phyloP scores from a whole-genome alignment of 2,329 filamentous ascomycete genomes.

The Monosporascus sp. region DNA sequence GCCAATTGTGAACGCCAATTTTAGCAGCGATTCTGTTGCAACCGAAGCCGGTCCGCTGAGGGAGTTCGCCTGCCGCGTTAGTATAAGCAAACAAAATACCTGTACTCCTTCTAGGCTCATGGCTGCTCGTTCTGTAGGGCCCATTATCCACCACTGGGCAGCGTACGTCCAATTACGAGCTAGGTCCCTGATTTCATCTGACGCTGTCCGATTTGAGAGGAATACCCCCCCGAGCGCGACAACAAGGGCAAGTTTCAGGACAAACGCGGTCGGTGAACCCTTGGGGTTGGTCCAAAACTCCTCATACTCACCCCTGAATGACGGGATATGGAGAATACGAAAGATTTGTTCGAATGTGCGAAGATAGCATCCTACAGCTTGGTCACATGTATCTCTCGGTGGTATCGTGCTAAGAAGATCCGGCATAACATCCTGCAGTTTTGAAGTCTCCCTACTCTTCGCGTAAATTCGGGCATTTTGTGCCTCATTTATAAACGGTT shows the following conservation, averaged over 20 bases:
- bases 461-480: constrained; percentile 6
- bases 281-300: constrained; percentile 9
- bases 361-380: constrained; percentile 16
- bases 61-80: constrained; percentile 18
- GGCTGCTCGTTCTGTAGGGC: constrained; percentile 17
- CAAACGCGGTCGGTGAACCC: constrained; percentile 1
- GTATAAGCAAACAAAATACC: constrained; percentile 18
- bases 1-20: constrained; percentile 25
- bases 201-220: constrained; percentile 8
- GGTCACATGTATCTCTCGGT: constrained; percentile 10
- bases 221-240: constrained; percentile 20
- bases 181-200: constrained; percentile 13
- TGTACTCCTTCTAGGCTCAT: constrained; percentile 22
- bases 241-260: constrained; percentile 20
- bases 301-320: constrained; percentile 17
- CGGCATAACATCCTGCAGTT: constrained; percentile 11
- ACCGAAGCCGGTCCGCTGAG: constrained; percentile 21
- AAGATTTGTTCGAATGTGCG: constrained; percentile 19
- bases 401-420: constrained; percentile 12
- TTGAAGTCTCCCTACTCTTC: constrained; percentile 7
- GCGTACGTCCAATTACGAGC: constrained; percentile 24
- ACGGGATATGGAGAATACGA: constrained; percentile 19
- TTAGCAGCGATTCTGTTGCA: constrained; percentile 23
- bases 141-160: constrained; percentile 24
- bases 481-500: constrained; percentile 7